Evolutionary conservation across 1,139 yeast species (phyloP), one percentile per base, ranked within the genome.

Genomic region (Suhomyces choctaworum): DNA sequence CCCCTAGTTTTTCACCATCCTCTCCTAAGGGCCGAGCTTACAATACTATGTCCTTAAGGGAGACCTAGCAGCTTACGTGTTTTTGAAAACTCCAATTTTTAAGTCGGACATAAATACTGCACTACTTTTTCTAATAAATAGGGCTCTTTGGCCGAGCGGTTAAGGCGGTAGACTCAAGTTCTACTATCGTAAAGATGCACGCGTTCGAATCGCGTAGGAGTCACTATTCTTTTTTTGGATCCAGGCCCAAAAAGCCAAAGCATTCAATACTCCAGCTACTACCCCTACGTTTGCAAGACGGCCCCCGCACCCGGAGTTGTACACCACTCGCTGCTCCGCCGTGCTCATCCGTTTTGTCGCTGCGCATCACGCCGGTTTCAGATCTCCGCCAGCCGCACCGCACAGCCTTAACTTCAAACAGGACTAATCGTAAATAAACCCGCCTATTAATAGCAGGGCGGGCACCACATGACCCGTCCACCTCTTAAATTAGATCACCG

Each of bases 101-200:
- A n/a, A n/a, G n/a, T n/a, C n/a, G n/a, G n/a, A n/a, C n/a, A n/a
- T n/a, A n/a, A n/a, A n/a, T n/a, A n/a, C n/a, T n/a, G n/a, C n/a
- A n/a, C n/a, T n/a, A n/a, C n/a, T 11, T 3, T 3, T 9, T 14
- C 11, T n/a, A 14, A 27, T 8, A 21, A 26, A 34, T n/a, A 17
- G 23, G 37, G 37, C 37, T 34, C 37, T 34, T 34, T 34, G 37
- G 37, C 37, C 37, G 40, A 39, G 42, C 36, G 42, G 42, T 39
- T 39, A 39, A 39, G 42, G 42, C 42, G 42, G 42, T 39, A 39
- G 42, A 39, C 42, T 39, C 42, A 39, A 39, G 42, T 39, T 39
- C 42, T 39, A 39, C 42, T 39, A 39, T 39, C 42, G 37, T 34
- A 34, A 34, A 34, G 37, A 34, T 34, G 37, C 37, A 29, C 27